These are phyloP conservation scores for Citrus maxima DNA, from an alignment of 345 rosid genomes.

Conservation along the genomic window DNA sequence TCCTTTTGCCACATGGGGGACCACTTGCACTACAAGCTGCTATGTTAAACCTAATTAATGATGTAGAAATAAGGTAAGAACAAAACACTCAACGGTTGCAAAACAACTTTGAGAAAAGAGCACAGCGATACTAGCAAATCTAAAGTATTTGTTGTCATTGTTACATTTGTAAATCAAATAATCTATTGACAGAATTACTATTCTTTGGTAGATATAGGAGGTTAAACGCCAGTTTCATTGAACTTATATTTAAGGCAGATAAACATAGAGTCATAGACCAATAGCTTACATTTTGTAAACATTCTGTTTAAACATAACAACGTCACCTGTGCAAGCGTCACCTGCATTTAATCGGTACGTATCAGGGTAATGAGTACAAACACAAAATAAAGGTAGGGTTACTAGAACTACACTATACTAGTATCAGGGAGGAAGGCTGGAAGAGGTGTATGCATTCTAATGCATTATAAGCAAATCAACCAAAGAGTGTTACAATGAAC, in stretches of 20 bases:
- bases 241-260: too few species aligned
- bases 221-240: too few species aligned
- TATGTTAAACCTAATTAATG: conserved; percentile 38
- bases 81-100: too few species aligned
- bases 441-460: neutral
- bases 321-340: conserved; percentile 58
- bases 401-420: neutral
- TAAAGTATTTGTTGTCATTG: too few species aligned
- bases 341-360: conserved; percentile 35
- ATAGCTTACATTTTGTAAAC: too few species aligned
- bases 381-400: neutral
- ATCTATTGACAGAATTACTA: too few species aligned
- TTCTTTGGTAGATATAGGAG: too few species aligned
- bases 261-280: too few species aligned
- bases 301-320: conserved; percentile 64
- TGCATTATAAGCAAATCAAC: neutral
- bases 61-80: neutral
- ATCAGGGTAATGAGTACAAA: neutral
- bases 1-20: conserved; percentile 53
- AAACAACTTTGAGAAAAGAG: neutral
- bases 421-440: neutral
- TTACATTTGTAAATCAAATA: too few species aligned
- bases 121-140: too few species aligned
- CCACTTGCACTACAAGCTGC: conserved; percentile 32
- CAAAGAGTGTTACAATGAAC: neutral